Percentiles rank a stretch among this genome's conserved stretches.
Conservation (phyloP, 805 yeast species). For the Saccharomyces eubayanus region DNA sequence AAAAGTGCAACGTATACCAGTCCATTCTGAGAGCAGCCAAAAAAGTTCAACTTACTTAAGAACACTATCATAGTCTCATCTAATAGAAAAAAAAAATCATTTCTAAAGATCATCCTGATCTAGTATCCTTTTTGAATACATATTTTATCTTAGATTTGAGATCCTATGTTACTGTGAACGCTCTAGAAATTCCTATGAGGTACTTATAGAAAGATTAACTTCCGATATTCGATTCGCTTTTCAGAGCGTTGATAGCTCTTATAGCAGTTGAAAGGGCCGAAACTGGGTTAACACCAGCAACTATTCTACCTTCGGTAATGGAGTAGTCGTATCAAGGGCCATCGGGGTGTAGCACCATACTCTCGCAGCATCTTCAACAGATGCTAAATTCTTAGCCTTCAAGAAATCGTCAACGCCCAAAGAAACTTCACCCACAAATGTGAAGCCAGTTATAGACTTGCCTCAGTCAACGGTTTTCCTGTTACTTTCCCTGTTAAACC, state of each 20-base stretch:
- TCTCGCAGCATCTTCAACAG: conserved; percentile 35
- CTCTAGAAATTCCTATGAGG: no score
- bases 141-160: no score
- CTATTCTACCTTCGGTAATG: conserved; percentile 48
- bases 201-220: background rate
- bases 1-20: no score
- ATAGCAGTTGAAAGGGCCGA: conserved; percentile 43
- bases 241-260: conserved; percentile 12
- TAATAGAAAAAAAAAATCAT: no score
- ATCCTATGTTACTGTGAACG: no score
- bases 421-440: conserved; percentile 44
- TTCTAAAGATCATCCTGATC: no score
- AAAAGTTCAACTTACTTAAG: no score
- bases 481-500: conserved; percentile 36
- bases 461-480: conserved; percentile 43
- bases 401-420: conserved; percentile 22
- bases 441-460: conserved; percentile 52
- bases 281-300: conserved; percentile 62
- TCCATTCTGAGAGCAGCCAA: no score
- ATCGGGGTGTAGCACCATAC: conserved; percentile 40
- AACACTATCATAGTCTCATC: no score
- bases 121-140: no score
- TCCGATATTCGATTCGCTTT: conserved; percentile 1
- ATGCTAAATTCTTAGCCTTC: conserved; percentile 22
- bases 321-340: conserved; percentile 46